These are phyloP conservation scores for Mercurialis annua DNA, from an alignment of 345 rosid genomes.

Conservation along the genomic window DNA sequence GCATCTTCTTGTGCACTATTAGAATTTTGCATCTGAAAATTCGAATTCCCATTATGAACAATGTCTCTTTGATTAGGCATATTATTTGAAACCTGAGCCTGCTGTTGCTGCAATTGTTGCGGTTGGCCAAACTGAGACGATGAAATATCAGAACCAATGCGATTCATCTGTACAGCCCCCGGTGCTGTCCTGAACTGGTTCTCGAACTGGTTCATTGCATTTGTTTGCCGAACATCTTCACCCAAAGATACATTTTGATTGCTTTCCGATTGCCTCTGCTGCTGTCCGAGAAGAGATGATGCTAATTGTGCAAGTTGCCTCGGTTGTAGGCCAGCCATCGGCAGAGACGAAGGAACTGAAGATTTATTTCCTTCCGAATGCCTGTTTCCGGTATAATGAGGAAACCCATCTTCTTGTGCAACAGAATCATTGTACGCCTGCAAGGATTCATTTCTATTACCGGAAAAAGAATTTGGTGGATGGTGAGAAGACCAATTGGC, in stretches of 20 bases:
- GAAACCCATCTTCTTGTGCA: conserved; percentile 33
- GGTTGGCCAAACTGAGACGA: conserved; percentile 44
- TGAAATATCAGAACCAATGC: conserved; percentile 33
- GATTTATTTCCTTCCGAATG: conserved; percentile 41
- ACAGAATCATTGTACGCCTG: conserved; percentile 34
- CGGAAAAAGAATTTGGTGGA: conserved; percentile 14
- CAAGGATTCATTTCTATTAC: conserved; percentile 35
- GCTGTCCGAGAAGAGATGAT: conserved; percentile 65
- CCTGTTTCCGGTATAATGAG: conserved; percentile 25
- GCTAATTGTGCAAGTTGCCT: conserved; percentile 73
- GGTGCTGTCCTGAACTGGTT: conserved; percentile 35
- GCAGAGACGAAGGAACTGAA: conserved; percentile 32
- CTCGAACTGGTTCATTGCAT: conserved; percentile 30
- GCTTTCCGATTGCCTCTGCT: conserved; percentile 47
- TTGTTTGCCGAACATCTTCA: conserved; percentile 33
- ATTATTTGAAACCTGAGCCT: conserved; percentile 31
- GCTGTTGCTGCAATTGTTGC: conserved; percentile 43
- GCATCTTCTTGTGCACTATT: conserved; percentile 46
- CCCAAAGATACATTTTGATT: conserved; percentile 27
- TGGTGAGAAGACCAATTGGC: conserved; percentile 40
- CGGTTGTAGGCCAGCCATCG: conserved; percentile 44
- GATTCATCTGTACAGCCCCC: conserved; percentile 34
- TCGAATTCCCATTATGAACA: conserved; percentile 12
- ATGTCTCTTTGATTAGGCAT: conserved; percentile 26
- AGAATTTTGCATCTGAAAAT: conserved; percentile 18